Conservation (phyloP, 371 early-diverging fungal species). For the Mucor ambiguus region DNA sequence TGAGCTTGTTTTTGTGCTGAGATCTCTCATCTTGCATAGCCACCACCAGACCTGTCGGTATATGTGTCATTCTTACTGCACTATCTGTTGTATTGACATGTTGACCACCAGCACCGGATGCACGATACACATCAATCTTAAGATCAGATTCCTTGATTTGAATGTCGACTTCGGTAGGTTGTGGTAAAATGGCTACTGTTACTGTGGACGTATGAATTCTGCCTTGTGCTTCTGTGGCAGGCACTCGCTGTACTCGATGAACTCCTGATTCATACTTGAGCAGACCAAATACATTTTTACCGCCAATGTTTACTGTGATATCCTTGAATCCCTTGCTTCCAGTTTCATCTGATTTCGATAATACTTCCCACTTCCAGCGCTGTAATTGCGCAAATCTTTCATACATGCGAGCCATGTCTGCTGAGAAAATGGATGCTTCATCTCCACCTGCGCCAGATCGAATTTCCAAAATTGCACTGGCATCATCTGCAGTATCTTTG, state of each 20-base stretch:
- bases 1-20: conserved; percentile 89
- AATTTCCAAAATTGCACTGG: conserved; percentile 79
- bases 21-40: conserved; percentile 92
- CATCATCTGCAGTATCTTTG: conserved; percentile 69
- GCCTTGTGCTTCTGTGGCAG: conserved; percentile 82
- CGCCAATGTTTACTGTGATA: conserved; percentile 65
- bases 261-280: conserved; percentile 85
- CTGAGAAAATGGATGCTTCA: conserved; percentile 81
- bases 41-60: conserved; percentile 89
- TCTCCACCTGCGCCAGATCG: conserved; percentile 85
- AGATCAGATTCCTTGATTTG: conserved; percentile 73
- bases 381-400: conserved; percentile 64
- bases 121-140: conserved; percentile 76
- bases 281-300: conserved; percentile 72
- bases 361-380: conserved; percentile 72
- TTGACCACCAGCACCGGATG: conserved; percentile 87
- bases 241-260: conserved; percentile 84
- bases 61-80: conserved; percentile 92
- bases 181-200: conserved; percentile 84
- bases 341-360: conserved; percentile 57
- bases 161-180: conserved; percentile 75
- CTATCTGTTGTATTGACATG: conserved; percentile 97
- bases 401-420: conserved; percentile 80
- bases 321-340: conserved; percentile 66
- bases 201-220: conserved; percentile 87